Evolutionary conservation across 139 green algal species (phyloP).

Genomic region (Closterium sp.): DNA sequence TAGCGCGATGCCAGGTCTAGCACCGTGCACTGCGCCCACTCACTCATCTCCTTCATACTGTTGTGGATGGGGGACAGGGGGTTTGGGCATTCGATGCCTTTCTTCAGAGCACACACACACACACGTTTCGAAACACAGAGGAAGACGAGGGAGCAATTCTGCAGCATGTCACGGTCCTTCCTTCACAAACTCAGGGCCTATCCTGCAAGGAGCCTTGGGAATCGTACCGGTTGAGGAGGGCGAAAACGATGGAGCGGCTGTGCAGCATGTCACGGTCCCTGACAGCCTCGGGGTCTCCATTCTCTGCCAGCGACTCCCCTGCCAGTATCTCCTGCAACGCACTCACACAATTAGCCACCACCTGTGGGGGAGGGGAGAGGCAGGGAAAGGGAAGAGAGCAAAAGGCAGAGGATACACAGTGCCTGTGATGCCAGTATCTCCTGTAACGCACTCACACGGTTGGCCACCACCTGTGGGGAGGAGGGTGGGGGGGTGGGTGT

Average conservation of each 20-base stretch:
- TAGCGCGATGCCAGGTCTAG: slow-evolving; percentile 81
- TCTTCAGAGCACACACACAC: no score
- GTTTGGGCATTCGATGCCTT: no score
- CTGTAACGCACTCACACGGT: slow-evolving; percentile 58
- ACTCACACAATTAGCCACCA: slow-evolving; percentile 84
- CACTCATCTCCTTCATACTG: slow-evolving; percentile 88
- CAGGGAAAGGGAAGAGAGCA: no score
- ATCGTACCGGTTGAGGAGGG: slow-evolving; percentile 74
- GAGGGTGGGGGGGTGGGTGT: slow-evolving; percentile 65
- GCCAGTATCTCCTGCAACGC: slow-evolving; percentile 50
- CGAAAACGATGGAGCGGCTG: slow-evolving; percentile 75
- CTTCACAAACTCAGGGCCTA: not conserved
- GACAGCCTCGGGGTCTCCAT: not conserved
- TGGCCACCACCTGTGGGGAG: no score
- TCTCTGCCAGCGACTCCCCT: not conserved
- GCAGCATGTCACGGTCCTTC: no score
- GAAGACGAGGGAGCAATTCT: not conserved
- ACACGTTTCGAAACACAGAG: no score
- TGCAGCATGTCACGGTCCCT: slow-evolving; percentile 42
- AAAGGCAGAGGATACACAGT: no score
- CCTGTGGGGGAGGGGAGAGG: slow-evolving; percentile 8
- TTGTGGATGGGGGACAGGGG: no score
- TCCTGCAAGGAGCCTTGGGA: not conserved
- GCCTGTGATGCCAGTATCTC: slow-evolving; percentile 43
- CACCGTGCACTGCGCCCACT: slow-evolving; percentile 92